Evolutionary conservation across 495 filamentous ascomycete species (phyloP), one percentile per base, ranked within the genome.

Genomic region (Penicillium taxi): DNA sequence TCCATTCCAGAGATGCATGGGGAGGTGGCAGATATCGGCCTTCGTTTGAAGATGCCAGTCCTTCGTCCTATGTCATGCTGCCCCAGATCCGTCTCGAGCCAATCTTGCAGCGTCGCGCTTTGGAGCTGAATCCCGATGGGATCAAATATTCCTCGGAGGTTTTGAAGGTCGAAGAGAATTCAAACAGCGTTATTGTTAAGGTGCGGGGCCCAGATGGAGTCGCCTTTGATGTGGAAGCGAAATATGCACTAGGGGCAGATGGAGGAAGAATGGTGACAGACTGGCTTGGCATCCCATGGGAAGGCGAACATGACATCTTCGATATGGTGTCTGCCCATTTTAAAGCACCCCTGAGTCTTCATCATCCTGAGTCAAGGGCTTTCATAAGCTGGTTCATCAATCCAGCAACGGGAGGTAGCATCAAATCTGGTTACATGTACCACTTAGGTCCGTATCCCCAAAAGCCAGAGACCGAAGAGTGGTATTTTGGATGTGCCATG

Each of bases 311-410:
- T n/a, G 41, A 53, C 19, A 36, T 53, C n/a, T 36, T 49, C 12
- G 34, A 49, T 20, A 53, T 53, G 45, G 49, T 53, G 2, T 42
- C 41, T 9, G 45, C 46, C 1, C 46, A 53, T 40, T 33, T 53
- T 15, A n/a, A 36, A 16, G 41, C 49, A 12, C 44, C 48, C 8
- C 35, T 35, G 32, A 26, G 33, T 8, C 29, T 44, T n/a, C 50
- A 55, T 42, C 38, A 49, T 34, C 44, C 50, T 9, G 41, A 59
- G 26, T 18, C 39, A 6, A 50, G 50, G 22, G 48, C 50, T 35
- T 50, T 59, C 32, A 46, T 41, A 24, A 35, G 50, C 25, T 55
- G 51, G 34, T 39, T 35, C 11, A 38, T 55, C 21, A 35, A 55
- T 9, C 45, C 49, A 0, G 33, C 39, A 13, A 32, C 42, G 21